phyloP scores from a whole-genome alignment of 1,284 basidiomycete genomes.

The Trichosporon faecale region DNA sequence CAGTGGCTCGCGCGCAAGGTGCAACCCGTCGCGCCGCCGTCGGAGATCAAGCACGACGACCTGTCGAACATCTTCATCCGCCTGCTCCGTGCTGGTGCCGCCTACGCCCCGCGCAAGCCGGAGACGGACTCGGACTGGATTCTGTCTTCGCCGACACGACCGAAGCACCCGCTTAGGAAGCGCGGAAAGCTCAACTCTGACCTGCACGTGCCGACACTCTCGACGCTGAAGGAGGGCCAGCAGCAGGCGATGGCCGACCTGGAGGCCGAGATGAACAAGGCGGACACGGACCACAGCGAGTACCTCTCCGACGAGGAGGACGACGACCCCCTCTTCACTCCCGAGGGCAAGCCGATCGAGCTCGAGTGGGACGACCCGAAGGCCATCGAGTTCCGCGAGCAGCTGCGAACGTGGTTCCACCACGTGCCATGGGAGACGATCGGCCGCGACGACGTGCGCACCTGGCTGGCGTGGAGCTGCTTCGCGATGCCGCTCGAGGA shows the following conservation, averaged over 20 bases:
- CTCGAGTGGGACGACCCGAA: conserved; percentile 41
- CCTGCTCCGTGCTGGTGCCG: conserved; percentile 60
- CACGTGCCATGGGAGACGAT: conserved; percentile 71
- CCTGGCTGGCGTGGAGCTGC: conserved; percentile 82
- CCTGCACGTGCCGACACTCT: background rate
- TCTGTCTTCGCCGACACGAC: background rate
- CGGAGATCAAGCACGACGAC: conserved; percentile 49
- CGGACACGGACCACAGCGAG: background rate
- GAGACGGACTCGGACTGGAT: conserved; percentile 7
- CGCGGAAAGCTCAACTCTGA: conserved; percentile 15
- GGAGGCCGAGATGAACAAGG: conserved; percentile 27
- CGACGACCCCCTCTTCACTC: conserved; percentile 21
- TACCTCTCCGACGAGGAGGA: conserved; percentile 28
- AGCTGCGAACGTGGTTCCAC: conserved; percentile 58
- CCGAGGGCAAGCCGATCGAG: conserved; percentile 15
- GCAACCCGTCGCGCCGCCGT: conserved; percentile 57
- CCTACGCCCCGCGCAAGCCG: background rate
- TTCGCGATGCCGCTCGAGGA: conserved; percentile 62
- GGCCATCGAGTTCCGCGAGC: conserved; percentile 50
- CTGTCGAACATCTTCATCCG: conserved; percentile 63
- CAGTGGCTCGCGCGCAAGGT: conserved; percentile 59
- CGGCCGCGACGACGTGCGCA: conserved; percentile 62
- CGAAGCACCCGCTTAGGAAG: conserved; percentile 2
- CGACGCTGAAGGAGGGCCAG: background rate
- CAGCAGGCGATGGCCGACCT: background rate